Evolutionary conservation across 1,284 basidiomycete genomes (phyloP).

Genomic region (Termitomyces sp.): DNA sequence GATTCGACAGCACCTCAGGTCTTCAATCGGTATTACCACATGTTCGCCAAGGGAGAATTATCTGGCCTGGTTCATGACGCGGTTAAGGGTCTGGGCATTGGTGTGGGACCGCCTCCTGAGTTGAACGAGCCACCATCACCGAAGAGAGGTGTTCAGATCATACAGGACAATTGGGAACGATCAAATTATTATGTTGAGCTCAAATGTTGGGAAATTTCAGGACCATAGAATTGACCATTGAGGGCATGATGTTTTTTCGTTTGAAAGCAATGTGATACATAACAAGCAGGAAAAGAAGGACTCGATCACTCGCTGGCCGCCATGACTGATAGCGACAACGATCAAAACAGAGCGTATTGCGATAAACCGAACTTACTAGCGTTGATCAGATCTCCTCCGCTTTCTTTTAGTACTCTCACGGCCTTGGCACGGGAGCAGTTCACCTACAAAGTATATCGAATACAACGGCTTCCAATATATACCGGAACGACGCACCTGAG

Average conservation of each 20-base stretch:
- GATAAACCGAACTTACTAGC: slow-evolving; percentile 65
- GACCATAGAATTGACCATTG: slow-evolving; percentile 6
- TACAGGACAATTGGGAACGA: slow-evolving; percentile 80
- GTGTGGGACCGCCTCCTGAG: slow-evolving; percentile 33
- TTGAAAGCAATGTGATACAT: slow-evolving; percentile 14
- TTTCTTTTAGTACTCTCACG: slow-evolving; percentile 82
- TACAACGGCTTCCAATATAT: neutral
- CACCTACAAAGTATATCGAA: slow-evolving; percentile 25
- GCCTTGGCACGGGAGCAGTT: slow-evolving; percentile 85
- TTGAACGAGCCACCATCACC: slow-evolving; percentile 13
- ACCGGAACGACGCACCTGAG: slow-evolving; percentile 50
- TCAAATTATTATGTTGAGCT: slow-evolving; percentile 81
- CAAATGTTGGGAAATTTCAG: slow-evolving; percentile 44
- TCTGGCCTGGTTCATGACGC: slow-evolving; percentile 55
- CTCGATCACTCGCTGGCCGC: slow-evolving; percentile 63
- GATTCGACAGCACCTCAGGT: slow-evolving; percentile 33
- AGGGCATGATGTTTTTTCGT: slow-evolving; percentile 10
- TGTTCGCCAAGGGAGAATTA: slow-evolving; percentile 83
- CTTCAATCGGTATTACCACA: slow-evolving; percentile 89
- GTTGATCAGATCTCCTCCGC: slow-evolving; percentile 89
- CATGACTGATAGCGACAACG: slow-evolving; percentile 43
- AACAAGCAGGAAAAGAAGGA: slow-evolving; percentile 9
- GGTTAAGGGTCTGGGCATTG: slow-evolving; percentile 52
- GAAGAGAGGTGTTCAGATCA: slow-evolving; percentile 51
- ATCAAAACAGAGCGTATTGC: slow-evolving; percentile 9